Percentiles rank a stretch among this genome's conserved stretches.
Evolutionary conservation across 371 early-diverging fungal genomes (phyloP).

Genomic region (Mucor sp.): DNA sequence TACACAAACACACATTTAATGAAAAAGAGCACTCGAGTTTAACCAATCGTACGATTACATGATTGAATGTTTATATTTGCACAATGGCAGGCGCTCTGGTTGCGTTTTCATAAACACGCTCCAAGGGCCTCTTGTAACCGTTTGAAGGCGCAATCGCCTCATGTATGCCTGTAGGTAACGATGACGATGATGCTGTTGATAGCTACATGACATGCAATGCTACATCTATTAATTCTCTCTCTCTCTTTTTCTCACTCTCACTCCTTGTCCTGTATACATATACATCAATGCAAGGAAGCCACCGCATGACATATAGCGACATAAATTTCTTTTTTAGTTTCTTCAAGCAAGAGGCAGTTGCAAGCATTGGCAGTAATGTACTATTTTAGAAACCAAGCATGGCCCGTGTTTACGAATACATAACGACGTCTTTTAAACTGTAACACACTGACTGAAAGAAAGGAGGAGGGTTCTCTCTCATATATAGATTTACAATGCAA

Average conservation of each 20-base stretch:
- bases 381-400: background rate
- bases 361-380: too few species aligned
- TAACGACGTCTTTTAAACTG: background rate
- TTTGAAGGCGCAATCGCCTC: background rate
- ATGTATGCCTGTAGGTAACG: background rate
- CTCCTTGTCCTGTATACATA: background rate
- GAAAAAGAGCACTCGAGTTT: background rate
- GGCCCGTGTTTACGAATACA: background rate
- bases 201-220: background rate
- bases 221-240: background rate
- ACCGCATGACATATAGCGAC: conserved; percentile 13
- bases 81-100: background rate
- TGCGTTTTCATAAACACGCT: background rate
- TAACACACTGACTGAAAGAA: background rate
- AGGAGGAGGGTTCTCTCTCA: background rate
- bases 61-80: background rate
- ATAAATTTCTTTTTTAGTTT: background rate
- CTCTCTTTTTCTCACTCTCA: background rate
- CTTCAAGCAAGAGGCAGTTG: too few species aligned
- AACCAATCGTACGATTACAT: background rate
- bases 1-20: background rate
- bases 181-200: background rate
- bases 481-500: background rate
- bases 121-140: background rate
- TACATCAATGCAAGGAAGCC: conserved; percentile 3